Evolutionary conservation across 73 alveolate species (phyloP).

Genomic region (Paramecium primaurelia): DNA sequence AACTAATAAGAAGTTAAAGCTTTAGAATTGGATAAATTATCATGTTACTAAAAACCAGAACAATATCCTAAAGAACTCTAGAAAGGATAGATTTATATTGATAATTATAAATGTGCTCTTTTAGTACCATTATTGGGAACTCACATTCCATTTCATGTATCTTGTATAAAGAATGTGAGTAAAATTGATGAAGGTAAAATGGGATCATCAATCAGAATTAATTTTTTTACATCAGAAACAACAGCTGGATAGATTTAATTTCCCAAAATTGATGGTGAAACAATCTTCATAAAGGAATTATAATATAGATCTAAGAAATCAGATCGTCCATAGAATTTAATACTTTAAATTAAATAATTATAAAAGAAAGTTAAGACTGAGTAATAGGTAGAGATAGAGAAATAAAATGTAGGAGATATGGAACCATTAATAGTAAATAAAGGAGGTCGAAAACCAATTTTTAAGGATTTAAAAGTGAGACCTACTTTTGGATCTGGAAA

Average conservation of each 20-base stretch:
- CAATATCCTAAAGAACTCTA: constrained; percentile 83
- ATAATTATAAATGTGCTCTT: constrained; percentile 72
- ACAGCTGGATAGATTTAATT: constrained; percentile 65
- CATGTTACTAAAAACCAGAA: constrained; percentile 70
- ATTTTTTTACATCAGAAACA: constrained; percentile 22
- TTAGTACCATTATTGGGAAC: constrained; percentile 84
- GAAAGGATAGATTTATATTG: constrained; percentile 80
- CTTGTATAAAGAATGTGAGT: constrained; percentile 87
- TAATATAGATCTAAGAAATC: constrained; percentile 66
- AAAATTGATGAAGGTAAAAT: constrained; percentile 82
- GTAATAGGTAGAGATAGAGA: constrained; percentile 82
- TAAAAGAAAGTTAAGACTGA: constrained; percentile 74
- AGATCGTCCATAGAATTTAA: constrained; percentile 42
- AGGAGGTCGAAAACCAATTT: constrained; percentile 64
- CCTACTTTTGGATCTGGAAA: constrained; percentile 87
- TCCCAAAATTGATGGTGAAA: constrained; percentile 78
- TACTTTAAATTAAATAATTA: constrained; percentile 34
- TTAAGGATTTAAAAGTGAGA: constrained; percentile 81
- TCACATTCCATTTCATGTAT: constrained; percentile 90
- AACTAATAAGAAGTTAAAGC: constrained; percentile 67
- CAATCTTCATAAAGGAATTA: constrained; percentile 88
- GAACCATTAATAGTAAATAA: constrained; percentile 25
- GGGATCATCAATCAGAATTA: constrained; percentile 44
- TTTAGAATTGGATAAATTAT: constrained; percentile 76
- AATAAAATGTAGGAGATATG: constrained; percentile 63